A percentile compares a stretch with the other conserved stretches of the same genome.
phyloP scores from a whole-genome alignment of 2,329 filamentous ascomycete species.

The Acrocalymma vagum region DNA sequence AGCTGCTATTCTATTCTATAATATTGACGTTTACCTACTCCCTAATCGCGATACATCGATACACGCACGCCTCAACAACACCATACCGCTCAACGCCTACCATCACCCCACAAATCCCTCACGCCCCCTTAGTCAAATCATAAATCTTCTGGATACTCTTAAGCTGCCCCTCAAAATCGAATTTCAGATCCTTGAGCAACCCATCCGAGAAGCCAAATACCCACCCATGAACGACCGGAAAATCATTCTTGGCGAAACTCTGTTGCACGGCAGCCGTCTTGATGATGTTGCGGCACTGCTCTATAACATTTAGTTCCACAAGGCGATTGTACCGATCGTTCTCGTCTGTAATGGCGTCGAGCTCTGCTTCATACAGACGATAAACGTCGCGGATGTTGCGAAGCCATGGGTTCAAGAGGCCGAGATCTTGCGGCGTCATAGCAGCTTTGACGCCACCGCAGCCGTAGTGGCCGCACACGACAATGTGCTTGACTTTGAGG shows the following conservation, averaged over 20 bases:
- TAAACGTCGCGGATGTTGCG: slow-evolving; percentile 79
- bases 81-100: too few species aligned
- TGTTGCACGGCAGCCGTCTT: slow-evolving; percentile 64
- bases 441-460: slow-evolving; percentile 74
- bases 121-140: slow-evolving; percentile 49
- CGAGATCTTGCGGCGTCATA: slow-evolving; percentile 71
- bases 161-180: slow-evolving; percentile 67
- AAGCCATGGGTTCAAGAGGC: slow-evolving; percentile 77
- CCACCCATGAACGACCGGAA: slow-evolving; percentile 77
- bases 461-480: slow-evolving; percentile 73
- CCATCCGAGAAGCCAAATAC: slow-evolving; percentile 76
- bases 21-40: too few species aligned
- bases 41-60: too few species aligned
- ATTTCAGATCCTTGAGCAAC: slow-evolving; percentile 70
- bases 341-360: slow-evolving; percentile 57
- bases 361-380: slow-evolving; percentile 73
- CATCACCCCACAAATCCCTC: too few species aligned
- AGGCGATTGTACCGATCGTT: slow-evolving; percentile 41
- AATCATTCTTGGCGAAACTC: slow-evolving; percentile 68
- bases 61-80: too few species aligned
- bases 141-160: slow-evolving; percentile 71
- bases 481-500: slow-evolving; percentile 69
- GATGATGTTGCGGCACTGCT: slow-evolving; percentile 49
- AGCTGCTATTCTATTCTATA: too few species aligned
- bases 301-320: slow-evolving; percentile 48